Conservation (phyloP, 192 early-diverging fungal species). For the Mortierella alpina region DNA sequence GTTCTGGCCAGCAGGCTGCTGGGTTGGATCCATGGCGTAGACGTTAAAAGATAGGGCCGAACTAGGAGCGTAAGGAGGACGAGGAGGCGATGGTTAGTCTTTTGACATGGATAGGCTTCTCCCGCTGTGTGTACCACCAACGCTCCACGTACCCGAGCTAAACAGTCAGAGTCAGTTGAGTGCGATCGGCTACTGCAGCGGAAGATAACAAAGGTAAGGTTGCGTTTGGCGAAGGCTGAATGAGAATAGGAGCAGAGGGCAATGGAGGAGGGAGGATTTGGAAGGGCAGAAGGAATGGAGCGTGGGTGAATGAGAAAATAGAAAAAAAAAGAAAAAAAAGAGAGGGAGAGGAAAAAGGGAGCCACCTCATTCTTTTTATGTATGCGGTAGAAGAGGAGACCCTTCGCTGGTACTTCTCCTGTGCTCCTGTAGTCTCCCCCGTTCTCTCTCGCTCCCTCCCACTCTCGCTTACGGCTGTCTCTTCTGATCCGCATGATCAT, state of each 20-base stretch:
- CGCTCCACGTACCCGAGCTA: no score
- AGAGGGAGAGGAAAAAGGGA: neutral
- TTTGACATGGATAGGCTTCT: neutral
- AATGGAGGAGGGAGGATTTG: neutral
- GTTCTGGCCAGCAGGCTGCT: constrained; percentile 17
- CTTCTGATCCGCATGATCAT: neutral
- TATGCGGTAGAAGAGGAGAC: neutral
- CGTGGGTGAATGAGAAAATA: neutral
- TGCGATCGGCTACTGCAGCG: neutral
- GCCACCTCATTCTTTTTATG: neutral
- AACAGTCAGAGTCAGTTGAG: neutral
- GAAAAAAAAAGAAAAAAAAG: neutral
- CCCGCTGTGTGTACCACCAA: no score
- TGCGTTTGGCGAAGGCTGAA: neutral
- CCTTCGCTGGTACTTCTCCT: neutral
- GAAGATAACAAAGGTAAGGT: neutral
- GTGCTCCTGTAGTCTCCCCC: neutral
- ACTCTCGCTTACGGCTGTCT: no score
- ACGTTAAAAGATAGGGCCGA: neutral
- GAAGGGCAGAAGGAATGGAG: neutral
- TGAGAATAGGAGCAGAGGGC: neutral
- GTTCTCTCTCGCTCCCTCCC: no score
- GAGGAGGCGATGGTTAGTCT: constrained; percentile 4
- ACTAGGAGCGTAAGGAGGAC: neutral
- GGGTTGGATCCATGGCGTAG: constrained; percentile 23